A percentile compares a stretch with the other conserved stretches of the same genome.
These are phyloP conservation scores for Oldenlandia corymbosa DNA, from an alignment of 257 asterid genomes.

Conservation along the genomic window DNA sequence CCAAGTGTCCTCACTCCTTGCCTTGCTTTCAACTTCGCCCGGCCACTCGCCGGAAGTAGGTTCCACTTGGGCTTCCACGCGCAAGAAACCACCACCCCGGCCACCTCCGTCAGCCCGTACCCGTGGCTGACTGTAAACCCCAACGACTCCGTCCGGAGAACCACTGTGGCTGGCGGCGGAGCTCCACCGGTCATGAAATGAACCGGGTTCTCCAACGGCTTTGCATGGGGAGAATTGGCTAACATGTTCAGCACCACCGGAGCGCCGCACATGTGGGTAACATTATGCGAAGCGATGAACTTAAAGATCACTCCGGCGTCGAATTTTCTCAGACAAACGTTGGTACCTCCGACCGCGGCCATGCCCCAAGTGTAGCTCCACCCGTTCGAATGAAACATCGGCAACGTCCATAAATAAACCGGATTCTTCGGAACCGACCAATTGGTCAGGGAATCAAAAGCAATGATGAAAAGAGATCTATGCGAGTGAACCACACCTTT, in stretches of 20 bases:
- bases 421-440: slow-evolving; percentile 69
- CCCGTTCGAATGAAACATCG: slow-evolving; percentile 86
- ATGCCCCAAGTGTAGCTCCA: slow-evolving; percentile 95
- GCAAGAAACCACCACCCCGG: slow-evolving; percentile 57
- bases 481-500: slow-evolving; percentile 78
- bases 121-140: slow-evolving; percentile 71
- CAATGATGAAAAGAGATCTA: slow-evolving; percentile 41
- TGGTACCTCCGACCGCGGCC: slow-evolving; percentile 83
- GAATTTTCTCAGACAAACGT: slow-evolving; percentile 57
- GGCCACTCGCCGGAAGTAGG: slow-evolving; percentile 36
- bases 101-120: slow-evolving; percentile 73
- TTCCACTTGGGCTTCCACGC: slow-evolving; percentile 72
- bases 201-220: slow-evolving; percentile 34
- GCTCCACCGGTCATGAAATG: slow-evolving; percentile 58
- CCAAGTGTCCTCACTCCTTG: slow-evolving; percentile 64
- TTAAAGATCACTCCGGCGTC: slow-evolving; percentile 40
- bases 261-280: slow-evolving; percentile 87
- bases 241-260: slow-evolving; percentile 71
- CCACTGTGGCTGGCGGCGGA: slow-evolving; percentile 65
- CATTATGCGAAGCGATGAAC: slow-evolving; percentile 29
- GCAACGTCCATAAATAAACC: slow-evolving; percentile 72
- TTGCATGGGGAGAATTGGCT: slow-evolving; percentile 31
- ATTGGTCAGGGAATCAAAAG: slow-evolving; percentile 46
- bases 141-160: slow-evolving; percentile 47
- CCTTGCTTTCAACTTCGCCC: slow-evolving; percentile 54